These are phyloP conservation scores for Melastoma candidum DNA, from an alignment of 441 rosid species.

Conservation along the genomic window DNA sequence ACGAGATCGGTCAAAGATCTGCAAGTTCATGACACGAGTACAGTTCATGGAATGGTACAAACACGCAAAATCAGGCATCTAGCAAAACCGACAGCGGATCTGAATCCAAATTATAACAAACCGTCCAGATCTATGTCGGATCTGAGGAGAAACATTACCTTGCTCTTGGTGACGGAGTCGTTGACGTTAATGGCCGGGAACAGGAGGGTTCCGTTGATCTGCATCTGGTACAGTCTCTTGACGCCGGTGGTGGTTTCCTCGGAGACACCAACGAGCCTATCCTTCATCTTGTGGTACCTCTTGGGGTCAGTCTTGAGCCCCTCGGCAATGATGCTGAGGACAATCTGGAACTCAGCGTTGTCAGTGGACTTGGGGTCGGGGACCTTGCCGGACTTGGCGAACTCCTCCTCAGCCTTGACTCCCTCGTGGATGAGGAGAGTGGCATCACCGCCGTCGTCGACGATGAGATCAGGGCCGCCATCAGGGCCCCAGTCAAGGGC, in stretches of 20 bases:
- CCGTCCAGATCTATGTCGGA: background rate
- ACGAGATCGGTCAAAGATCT: too few relatives aligned
- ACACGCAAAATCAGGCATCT: background rate
- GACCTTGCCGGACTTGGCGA: constrained; percentile 45
- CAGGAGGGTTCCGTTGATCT: too few relatives aligned
- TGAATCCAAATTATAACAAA: background rate
- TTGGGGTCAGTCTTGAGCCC: too few relatives aligned
- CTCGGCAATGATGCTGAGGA: too few relatives aligned
- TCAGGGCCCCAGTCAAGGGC: constrained; percentile 92
- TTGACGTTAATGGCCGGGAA: constrained; percentile 27
- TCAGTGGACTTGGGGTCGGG: constrained; percentile 21
- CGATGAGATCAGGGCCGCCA: constrained; percentile 85
- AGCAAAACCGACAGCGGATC: constrained; percentile 4
- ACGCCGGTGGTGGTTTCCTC: too few relatives aligned
- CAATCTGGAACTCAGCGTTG: too few relatives aligned
- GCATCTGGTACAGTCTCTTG: too few relatives aligned
- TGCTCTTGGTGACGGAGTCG: constrained; percentile 98
- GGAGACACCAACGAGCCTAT: too few relatives aligned
- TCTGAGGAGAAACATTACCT: constrained; percentile 36
- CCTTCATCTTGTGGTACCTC: too few relatives aligned
- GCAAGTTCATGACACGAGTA: too few relatives aligned
- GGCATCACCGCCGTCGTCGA: constrained; percentile 93
- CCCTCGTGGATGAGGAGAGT: constrained; percentile 88
- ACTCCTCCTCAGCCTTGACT: constrained; percentile 79
- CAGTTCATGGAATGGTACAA: background rate